Evolutionary conservation across 108 stramenopile species (phyloP).

Genomic region (Conticribra weissflogii): DNA sequence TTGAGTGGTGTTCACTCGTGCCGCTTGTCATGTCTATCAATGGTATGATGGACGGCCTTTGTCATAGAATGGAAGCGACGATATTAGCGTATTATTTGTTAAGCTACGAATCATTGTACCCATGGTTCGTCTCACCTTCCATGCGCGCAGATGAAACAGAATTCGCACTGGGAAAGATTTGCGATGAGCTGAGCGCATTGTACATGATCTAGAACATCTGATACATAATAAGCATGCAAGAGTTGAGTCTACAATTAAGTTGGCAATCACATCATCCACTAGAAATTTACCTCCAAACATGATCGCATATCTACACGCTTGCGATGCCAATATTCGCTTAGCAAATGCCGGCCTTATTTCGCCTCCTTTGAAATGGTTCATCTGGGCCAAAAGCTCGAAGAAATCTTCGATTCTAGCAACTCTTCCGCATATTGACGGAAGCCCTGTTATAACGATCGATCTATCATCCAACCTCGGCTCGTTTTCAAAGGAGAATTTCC

Average conservation of each 20-base stretch:
- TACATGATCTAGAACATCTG: slow-evolving; percentile 15
- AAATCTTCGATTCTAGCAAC: slow-evolving; percentile 34
- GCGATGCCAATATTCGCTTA: slow-evolving; percentile 38
- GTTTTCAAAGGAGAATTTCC: slow-evolving; percentile 46
- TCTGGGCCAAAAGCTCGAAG: slow-evolving; percentile 35
- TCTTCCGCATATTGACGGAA: slow-evolving; percentile 47
- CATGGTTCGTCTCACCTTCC: no score
- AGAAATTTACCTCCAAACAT: slow-evolving; percentile 71
- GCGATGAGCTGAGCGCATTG: slow-evolving; percentile 23
- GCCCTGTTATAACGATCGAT: slow-evolving; percentile 29
- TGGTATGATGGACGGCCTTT: slow-evolving; percentile 27
- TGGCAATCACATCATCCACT: no score
- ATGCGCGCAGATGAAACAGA: slow-evolving; percentile 49
- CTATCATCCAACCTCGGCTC: slow-evolving; percentile 9
- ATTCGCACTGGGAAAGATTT: slow-evolving; percentile 35
- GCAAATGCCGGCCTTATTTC: slow-evolving; percentile 42
- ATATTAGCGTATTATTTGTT: no score
- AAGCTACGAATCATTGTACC: no score
- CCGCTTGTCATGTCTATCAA: slow-evolving; percentile 12
- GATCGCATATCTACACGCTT: slow-evolving; percentile 54
- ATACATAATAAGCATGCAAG: no score
- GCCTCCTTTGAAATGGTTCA: slow-evolving; percentile 22
- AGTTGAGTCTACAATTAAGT: no score
- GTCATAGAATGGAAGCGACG: no score
- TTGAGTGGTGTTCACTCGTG: background rate